Conservation (phyloP, 805 yeast species). For the Pichia membranifaciens region DNA sequence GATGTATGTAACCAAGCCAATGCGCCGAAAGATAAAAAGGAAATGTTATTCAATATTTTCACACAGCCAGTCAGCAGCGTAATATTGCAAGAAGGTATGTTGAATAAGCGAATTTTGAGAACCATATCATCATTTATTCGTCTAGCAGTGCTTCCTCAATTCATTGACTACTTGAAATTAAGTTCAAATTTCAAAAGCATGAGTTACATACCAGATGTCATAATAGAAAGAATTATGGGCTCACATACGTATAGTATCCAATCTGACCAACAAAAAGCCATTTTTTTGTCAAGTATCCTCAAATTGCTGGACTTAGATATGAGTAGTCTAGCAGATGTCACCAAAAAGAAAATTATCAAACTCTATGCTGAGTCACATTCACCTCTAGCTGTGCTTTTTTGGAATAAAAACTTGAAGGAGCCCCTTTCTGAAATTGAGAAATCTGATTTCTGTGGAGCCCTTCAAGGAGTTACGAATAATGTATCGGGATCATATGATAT, state of each 20-base stretch:
- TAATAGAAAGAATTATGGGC: constrained; percentile 2
- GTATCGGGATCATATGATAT: constrained; percentile 4
- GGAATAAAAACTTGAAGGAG: constrained; percentile 14
- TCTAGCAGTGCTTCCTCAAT: constrained; percentile 17
- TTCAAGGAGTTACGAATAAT: neutral
- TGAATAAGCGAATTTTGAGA: constrained; percentile 8
- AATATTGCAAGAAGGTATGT: constrained; percentile 10
- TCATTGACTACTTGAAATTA: constrained; percentile 20
- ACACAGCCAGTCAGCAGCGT: constrained; percentile 15
- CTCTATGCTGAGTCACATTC: constrained; percentile 21
- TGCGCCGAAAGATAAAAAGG: constrained; percentile 15
- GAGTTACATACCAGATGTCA: constrained; percentile 5
- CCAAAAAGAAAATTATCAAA: constrained; percentile 14
- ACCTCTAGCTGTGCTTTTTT: constrained; percentile 23
- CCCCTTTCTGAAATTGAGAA: constrained; percentile 12
- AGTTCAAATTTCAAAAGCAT: constrained; percentile 9
- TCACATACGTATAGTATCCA: constrained; percentile 4
- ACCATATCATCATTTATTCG: constrained; percentile 17
- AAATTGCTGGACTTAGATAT: constrained; percentile 10
- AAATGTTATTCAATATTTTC: constrained; percentile 23
- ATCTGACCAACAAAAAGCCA: constrained; percentile 12
- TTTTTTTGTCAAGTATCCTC: constrained; percentile 20
- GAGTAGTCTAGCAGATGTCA: constrained; percentile 10
- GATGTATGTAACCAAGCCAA: constrained; percentile 14
- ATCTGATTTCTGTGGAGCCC: neutral